Base-by-base conservation (phyloP, 345 rosid genomes). In the Lepidium sativum region DNA sequence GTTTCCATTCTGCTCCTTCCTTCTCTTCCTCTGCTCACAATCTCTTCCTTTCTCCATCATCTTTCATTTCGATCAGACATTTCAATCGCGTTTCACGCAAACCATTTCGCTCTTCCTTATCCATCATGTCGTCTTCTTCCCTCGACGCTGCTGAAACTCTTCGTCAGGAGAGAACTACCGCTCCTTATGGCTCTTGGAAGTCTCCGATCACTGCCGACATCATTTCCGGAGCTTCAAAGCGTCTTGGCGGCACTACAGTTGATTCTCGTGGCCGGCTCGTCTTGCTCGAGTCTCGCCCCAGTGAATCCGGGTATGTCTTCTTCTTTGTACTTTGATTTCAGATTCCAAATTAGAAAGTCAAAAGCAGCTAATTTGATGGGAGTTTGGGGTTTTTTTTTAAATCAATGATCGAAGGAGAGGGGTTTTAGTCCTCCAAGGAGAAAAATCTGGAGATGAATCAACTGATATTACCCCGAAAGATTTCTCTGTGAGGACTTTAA, bases 181-280 rank as follows among this genome's bases (percentile, higher is more conserved):
- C 96, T 51, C 95, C 96, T 6, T 92, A 83, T 16, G 99, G 99
- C 58, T 84, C 97, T 17, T 92, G 97, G 97, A 86, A 82, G 65
- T 92, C 99, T 12, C 98, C 96, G 6, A 83, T 92, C 75, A 83
- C 97, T 14, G 90, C 97, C 52, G 92, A 89, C 63, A 72, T 82
- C 31, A 89, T 90, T 68, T 84, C 97, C 31, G 96, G 97, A 8
- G 67, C 92, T 52, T 87, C 87, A 67, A 92, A 92, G 62, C 74
- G 83, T 33, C 92, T 90, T n/a, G 88, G 80, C 1, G 97, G 96
- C 34, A 73, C 90, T 29, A 74, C 92, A 39, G 78, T 87, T 16
- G 92, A 90, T 60, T 82, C 80, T 43, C 80, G 45, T 9, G 99
- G 96, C 39, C 86, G 77, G 67, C 82, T 92, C 43, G 33, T 84